phyloP scores from a whole-genome alignment of 169 alveolate species.

The Plasmodium adleri region DNA sequence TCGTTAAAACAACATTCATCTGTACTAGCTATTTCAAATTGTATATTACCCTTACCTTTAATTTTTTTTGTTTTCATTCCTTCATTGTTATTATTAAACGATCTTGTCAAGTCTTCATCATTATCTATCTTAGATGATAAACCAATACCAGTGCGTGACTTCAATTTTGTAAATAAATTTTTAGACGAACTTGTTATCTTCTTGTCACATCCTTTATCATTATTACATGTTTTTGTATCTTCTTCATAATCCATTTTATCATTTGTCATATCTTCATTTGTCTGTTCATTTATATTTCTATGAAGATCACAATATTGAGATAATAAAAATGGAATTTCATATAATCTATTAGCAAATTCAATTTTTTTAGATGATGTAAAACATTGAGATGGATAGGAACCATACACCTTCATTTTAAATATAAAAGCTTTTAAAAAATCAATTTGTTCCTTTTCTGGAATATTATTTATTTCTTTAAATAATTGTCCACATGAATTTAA shows the following conservation, averaged over 20 bases:
- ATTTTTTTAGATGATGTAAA: conserved; percentile 14
- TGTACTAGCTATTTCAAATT: neutral
- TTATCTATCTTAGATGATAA: neutral
- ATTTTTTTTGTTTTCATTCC: neutral
- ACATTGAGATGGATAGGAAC: conserved; percentile 76
- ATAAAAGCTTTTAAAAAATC: conserved; percentile 71
- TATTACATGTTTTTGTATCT: neutral
- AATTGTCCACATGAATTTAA: conserved; percentile 69
- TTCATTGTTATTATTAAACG: neutral
- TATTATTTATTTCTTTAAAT: conserved; percentile 48
- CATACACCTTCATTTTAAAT: conserved; percentile 57
- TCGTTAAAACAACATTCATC: neutral
- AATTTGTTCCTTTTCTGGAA: conserved; percentile 48
- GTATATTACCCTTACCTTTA: conserved; percentile 3
- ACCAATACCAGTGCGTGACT: no score
- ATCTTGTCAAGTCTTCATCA: neutral
- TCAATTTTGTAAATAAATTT: neutral
- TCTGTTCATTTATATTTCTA: neutral
- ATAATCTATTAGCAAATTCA: conserved; percentile 31
- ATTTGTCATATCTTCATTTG: neutral
- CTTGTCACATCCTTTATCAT: neutral
- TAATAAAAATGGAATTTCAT: conserved; percentile 66
- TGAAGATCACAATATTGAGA: conserved; percentile 24
- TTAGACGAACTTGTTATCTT: neutral
- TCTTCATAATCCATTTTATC: neutral